Percentiles rank a stretch among this genome's conserved stretches.
These are phyloP conservation scores for Suillus plorans DNA, from an alignment of 768 basidiomycete genomes.

Conservation along the genomic window DNA sequence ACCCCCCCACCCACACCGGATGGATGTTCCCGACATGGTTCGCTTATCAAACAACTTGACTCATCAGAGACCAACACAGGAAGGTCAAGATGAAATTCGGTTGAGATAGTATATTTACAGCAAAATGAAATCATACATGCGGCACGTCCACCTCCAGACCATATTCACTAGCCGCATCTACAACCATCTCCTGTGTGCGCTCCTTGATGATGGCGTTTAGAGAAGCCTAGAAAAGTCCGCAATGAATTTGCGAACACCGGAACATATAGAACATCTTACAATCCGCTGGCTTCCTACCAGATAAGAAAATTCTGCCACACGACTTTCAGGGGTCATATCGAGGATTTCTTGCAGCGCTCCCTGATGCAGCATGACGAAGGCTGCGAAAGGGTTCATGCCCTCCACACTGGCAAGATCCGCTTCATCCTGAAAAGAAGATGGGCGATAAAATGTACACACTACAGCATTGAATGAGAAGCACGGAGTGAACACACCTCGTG, in stretches of 20 bases:
- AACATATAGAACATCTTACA: conserved; percentile 38
- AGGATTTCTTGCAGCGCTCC: conserved; percentile 56
- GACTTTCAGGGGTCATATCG: conserved; percentile 45
- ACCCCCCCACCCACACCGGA: neutral
- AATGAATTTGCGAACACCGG: conserved; percentile 10
- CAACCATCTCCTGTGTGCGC: conserved; percentile 32
- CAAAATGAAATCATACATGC: neutral
- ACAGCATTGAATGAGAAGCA: conserved; percentile 9
- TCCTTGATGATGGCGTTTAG: conserved; percentile 39
- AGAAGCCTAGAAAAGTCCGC: conserved; percentile 21
- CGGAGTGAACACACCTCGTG: conserved; percentile 42
- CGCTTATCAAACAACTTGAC: neutral
- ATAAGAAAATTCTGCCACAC: conserved; percentile 44
- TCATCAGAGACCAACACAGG: neutral
- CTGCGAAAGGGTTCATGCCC: conserved; percentile 72
- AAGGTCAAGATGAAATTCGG: neutral
- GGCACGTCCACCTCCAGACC: neutral
- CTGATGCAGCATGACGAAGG: conserved; percentile 61
- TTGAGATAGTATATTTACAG: neutral
- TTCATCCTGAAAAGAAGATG: conserved; percentile 49
- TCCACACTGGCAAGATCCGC: conserved; percentile 50
- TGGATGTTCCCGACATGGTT: too few species aligned
- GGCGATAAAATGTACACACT: neutral
- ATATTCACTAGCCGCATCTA: conserved; percentile 11
- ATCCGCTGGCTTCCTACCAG: conserved; percentile 52